A percentile compares a stretch with the other conserved stretches of the same genome.
Evolutionary conservation across 768 basidiomycete species (phyloP).

Genomic region (Boletellus ananiceps): DNA sequence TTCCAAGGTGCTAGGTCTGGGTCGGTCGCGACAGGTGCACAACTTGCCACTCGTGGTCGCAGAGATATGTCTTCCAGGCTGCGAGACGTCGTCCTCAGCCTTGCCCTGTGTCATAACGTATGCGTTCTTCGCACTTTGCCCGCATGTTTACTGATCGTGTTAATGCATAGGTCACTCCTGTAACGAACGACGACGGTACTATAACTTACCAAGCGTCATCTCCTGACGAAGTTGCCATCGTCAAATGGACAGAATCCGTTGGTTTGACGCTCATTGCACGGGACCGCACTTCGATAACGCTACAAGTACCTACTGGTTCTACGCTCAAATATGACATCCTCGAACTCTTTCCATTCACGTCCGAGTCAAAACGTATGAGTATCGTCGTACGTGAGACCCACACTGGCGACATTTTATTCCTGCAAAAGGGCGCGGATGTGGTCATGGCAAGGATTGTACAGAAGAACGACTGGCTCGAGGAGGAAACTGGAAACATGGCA

Average conservation of each 20-base stretch:
- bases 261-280: slow-evolving; percentile 86
- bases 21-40: slow-evolving; percentile 69
- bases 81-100: slow-evolving; percentile 85
- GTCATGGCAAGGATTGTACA: slow-evolving; percentile 95
- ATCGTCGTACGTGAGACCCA: slow-evolving; percentile 83
- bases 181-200: slow-evolving; percentile 88
- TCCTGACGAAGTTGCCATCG: slow-evolving; percentile 98
- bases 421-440: slow-evolving; percentile 98
- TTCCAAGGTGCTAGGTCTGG: slow-evolving; percentile 44
- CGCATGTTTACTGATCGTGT: background rate
- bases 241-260: slow-evolving; percentile 94
- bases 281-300: slow-evolving; percentile 85
- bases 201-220: slow-evolving; percentile 98
- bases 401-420: slow-evolving; percentile 77
- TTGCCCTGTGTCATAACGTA: slow-evolving; percentile 96
- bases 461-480: slow-evolving; percentile 97
- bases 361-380: slow-evolving; percentile 98
- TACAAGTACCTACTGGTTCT: slow-evolving; percentile 65
- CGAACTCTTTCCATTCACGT: slow-evolving; percentile 96
- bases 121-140: slow-evolving; percentile 19
- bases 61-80: slow-evolving; percentile 94
- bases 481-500: slow-evolving; percentile 98
- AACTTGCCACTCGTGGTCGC: slow-evolving; percentile 80
- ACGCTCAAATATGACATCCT: slow-evolving; percentile 78
- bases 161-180: slow-evolving; percentile 85